phyloP scores from a whole-genome alignment of 176 grass and related monocot genomes.

The Avena eriantha region DNA sequence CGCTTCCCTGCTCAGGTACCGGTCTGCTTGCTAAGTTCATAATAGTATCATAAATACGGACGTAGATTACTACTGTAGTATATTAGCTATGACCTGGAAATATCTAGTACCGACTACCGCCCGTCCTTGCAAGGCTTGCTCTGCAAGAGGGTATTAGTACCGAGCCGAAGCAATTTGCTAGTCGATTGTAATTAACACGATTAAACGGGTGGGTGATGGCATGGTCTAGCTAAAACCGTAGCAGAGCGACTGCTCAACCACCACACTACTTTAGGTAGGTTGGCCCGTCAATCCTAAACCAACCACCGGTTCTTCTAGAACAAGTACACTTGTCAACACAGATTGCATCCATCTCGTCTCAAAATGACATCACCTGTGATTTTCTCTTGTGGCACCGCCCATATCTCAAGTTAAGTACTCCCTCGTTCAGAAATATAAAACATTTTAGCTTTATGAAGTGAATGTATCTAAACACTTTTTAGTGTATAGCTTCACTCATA shows the following conservation, averaged over 20 bases:
- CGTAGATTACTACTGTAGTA: no score
- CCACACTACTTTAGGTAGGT: constrained; percentile 17
- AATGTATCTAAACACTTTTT: no score
- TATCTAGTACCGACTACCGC: not conserved
- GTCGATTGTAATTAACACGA: not conserved
- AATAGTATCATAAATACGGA: not conserved
- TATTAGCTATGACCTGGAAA: not conserved
- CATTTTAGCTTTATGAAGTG: no score
- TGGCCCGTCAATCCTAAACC: constrained; percentile 6
- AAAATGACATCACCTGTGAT: not conserved
- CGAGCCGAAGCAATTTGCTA: not conserved
- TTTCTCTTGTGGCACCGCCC: not conserved
- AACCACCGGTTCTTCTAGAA: constrained; percentile 3
- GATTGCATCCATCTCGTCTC: not conserved
- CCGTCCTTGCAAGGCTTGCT: not conserved
- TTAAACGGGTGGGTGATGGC: not conserved
- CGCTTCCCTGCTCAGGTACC: constrained; percentile 92
- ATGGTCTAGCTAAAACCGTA: no score
- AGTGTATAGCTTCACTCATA: no score
- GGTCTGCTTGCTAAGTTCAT: not conserved
- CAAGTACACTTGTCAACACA: not conserved
- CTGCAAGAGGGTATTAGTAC: not conserved
- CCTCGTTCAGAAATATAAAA: no score
- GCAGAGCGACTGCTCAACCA: constrained; percentile 27
- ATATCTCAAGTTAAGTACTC: not conserved